A percentile compares a stretch with the other conserved stretches of the same genome.
phyloP scores from a whole-genome alignment of 1,139 yeast genomes.

The Blastobotrys persicus region DNA sequence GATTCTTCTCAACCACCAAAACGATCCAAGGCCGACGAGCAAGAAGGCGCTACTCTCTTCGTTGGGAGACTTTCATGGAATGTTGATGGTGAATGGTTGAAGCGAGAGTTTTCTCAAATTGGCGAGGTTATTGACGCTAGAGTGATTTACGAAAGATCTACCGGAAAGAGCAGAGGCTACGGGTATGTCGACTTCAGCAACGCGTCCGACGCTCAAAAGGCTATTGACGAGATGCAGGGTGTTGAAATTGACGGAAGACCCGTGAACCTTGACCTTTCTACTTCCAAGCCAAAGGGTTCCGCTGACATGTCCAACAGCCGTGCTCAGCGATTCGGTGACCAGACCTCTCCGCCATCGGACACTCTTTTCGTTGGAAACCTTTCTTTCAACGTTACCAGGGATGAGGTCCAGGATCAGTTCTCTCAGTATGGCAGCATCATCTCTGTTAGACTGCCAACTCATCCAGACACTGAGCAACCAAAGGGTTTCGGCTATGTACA shows the following conservation, averaged over 20 bases:
- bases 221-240: slow-evolving; percentile 85
- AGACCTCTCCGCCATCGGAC: slow-evolving; percentile 87
- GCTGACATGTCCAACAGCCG: slow-evolving; percentile 58
- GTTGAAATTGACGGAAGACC: slow-evolving; percentile 96
- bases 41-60: slow-evolving; percentile 81
- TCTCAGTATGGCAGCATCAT: slow-evolving; percentile 76
- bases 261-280: slow-evolving; percentile 88
- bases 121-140: slow-evolving; percentile 88
- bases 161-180: slow-evolving; percentile 95
- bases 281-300: slow-evolving; percentile 60
- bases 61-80: slow-evolving; percentile 98
- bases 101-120: slow-evolving; percentile 74
- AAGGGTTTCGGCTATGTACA: slow-evolving; percentile 99
- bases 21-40: slow-evolving; percentile 41
- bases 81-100: slow-evolving; percentile 92
- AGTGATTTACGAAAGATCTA: slow-evolving; percentile 87
- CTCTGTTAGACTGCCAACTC: slow-evolving; percentile 93
- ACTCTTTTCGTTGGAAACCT: slow-evolving; percentile 95
- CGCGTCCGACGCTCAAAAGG: slow-evolving; percentile 78
- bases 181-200: slow-evolving; percentile 94
- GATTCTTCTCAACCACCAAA: slow-evolving; percentile 38
- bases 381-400: slow-evolving; percentile 85
- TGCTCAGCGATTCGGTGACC: slow-evolving; percentile 86
- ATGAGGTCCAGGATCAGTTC: slow-evolving; percentile 67
- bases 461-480: slow-evolving; percentile 98